Base-by-base conservation (phyloP, 139 green algal genomes). In the Diplosphaera chodatii region DNA sequence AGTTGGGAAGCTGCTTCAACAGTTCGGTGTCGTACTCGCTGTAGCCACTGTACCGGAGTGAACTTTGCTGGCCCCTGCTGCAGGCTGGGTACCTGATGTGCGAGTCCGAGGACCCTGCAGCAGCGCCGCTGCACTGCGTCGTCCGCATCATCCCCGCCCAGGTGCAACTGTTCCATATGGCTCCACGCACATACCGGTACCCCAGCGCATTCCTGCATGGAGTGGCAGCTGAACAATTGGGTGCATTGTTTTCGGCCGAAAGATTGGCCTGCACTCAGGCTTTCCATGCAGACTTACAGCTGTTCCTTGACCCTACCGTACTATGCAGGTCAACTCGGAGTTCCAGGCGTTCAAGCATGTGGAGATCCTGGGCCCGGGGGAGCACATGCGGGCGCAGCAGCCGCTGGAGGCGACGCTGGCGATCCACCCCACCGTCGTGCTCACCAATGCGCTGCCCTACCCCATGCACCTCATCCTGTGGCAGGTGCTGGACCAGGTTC, bases 401-500 rank as follows among this genome's bases (percentile, higher is more conserved):
- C 77, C 88, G 0, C 75, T 95, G 41, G 89, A 95, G 78, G 85
- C 87, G 6, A 77, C 77, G 0, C 85, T 95, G 40, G 84, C 77
- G 0, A 78, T 95, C 25, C 77, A 78, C 64, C 89, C 89, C 32
- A 93, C 88, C 0, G 65, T 91, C 64, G 65, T 85, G 34, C 64
- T 95, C 40, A 82, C 78, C 37, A 95, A 95, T 73, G 81, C 83
- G 6, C 77, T 95, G 74, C 89, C 89, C 2, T 94, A 92, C 66
- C 74, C 79, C 32, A 85, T 90, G 74, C 64, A 82, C 28, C 68
- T 87, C 25, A 71, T 87, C 31, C 66, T 88, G 3, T 88, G 83
- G 80, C 83, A 88, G 83, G 74, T 81, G 1, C n/a, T n/a, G n/a
- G n/a, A n/a, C n/a, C n/a, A n/a, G n/a, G n/a, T n/a, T n/a, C n/a